These are phyloP conservation scores for Umbelopsis vinacea DNA, from an alignment of 192 early-diverging fungal genomes.

Conservation along the genomic window DNA sequence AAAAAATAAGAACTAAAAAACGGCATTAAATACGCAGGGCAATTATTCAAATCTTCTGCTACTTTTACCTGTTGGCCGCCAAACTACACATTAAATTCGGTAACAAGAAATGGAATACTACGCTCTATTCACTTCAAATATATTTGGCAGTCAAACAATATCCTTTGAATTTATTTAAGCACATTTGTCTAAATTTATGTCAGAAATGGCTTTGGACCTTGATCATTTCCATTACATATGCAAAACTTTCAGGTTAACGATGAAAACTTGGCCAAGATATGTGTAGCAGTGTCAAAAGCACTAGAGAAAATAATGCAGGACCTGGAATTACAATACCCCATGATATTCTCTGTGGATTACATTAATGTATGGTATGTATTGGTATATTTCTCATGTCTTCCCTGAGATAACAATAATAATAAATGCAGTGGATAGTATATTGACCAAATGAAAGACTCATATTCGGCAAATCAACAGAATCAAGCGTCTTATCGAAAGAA, in stretches of 20 bases:
- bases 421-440: too few species aligned
- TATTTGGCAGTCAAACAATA: neutral
- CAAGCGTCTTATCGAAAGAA: neutral
- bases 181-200: neutral
- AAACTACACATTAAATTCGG: neutral
- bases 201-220: neutral
- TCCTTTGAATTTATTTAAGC: neutral
- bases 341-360: conserved; percentile 5
- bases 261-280: neutral
- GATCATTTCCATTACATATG: neutral
- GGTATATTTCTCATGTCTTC: neutral
- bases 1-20: too few species aligned
- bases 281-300: neutral
- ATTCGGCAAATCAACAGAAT: neutral
- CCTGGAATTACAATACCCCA: neutral
- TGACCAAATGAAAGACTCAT: too few species aligned
- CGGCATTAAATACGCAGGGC: neutral
- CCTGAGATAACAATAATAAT: too few species aligned
- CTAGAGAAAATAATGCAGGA: neutral
- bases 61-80: neutral
- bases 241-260: neutral
- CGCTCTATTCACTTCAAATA: neutral
- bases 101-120: neutral
- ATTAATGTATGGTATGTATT: neutral
- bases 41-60: neutral